Base-by-base conservation (phyloP, 257 asterid species). In the Petunia axillaris region DNA sequence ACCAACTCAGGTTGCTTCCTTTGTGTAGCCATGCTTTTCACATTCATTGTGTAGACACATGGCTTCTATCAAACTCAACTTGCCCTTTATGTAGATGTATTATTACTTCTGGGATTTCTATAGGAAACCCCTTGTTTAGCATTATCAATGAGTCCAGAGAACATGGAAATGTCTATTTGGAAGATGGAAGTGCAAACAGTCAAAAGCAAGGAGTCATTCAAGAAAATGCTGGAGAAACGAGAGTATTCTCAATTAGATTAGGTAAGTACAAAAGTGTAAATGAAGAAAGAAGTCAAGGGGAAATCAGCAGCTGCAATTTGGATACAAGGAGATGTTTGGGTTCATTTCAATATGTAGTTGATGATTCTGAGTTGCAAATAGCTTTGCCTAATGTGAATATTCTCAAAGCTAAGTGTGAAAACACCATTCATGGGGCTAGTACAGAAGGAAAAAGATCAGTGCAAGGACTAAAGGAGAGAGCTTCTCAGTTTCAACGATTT, bases 21-120 rank as follows among this genome's bases (percentile, higher is more conserved):
- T 84, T 82, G 59, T 95, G 99, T 83, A 88, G 98, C 85, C 99
- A 95, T 86, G 98, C 99, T 57, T 93, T 95, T 85, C 99, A 95
- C 79, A 87, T 93, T 76, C 86, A 66, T n/a, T 95, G 99, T 80
- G 92, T 93, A 39, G 99, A 95, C 60, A 95, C 98, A 58, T 95
- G 99, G 99, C 97, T 95, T 8, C 84, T 93, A 36, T 91, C 98
- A 5, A 93, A 93, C 82, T 95, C 99, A 4, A 87, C 97, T 0
- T 95, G 99, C 57, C 99, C 99, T 52, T 91, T 95, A 38, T 95
- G 99, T 80, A 86, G 99, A 81, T 91, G 89, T 76, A 75, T 82
- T 74, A 90, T 91, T 62, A 83, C 75, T 25, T 74, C 81, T 37
- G 66, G 57, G 10, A 48, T 64, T 64, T 80, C 81, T 8, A 10